Percentiles rank a stretch among this genome's conserved stretches.
Evolutionary conservation across 106 monocot species (phyloP).

Genomic region (Amphibolis antarctica): DNA sequence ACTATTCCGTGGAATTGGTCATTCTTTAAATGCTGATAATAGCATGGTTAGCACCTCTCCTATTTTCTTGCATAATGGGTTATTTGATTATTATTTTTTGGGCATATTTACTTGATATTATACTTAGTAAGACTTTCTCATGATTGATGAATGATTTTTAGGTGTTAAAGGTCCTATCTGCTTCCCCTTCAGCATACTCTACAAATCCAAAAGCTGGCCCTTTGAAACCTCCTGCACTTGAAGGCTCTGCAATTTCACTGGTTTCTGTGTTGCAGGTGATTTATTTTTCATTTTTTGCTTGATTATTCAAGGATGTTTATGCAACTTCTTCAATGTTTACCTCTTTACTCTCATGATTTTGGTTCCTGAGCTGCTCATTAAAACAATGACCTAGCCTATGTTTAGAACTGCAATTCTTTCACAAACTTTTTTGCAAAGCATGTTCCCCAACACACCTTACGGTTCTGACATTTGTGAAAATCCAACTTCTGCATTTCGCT

Average conservation of each 20-base stretch:
- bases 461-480: too few relatives aligned
- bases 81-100: neutral
- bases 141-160: slow-evolving; percentile 11
- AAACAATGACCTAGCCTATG: too few relatives aligned
- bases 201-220: slow-evolving; percentile 70
- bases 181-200: slow-evolving; percentile 90
- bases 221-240: slow-evolving; percentile 65
- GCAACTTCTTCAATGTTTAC: too few relatives aligned
- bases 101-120: neutral
- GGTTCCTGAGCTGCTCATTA: too few relatives aligned
- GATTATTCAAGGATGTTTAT: too few relatives aligned
- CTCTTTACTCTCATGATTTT: too few relatives aligned
- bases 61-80: neutral
- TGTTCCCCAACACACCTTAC: too few relatives aligned
- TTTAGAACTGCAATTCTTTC: too few relatives aligned
- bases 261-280: slow-evolving; percentile 93
- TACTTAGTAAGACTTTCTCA: neutral
- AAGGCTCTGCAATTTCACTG: slow-evolving; percentile 73
- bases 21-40: slow-evolving; percentile 80
- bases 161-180: slow-evolving; percentile 82
- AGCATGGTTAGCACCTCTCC: slow-evolving; percentile 42
- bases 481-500: too few relatives aligned
- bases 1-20: slow-evolving; percentile 89
- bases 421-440: too few relatives aligned
- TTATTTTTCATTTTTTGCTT: neutral